phyloP scores from a whole-genome alignment of 768 basidiomycete species.

The Sarcodon aspratus region DNA sequence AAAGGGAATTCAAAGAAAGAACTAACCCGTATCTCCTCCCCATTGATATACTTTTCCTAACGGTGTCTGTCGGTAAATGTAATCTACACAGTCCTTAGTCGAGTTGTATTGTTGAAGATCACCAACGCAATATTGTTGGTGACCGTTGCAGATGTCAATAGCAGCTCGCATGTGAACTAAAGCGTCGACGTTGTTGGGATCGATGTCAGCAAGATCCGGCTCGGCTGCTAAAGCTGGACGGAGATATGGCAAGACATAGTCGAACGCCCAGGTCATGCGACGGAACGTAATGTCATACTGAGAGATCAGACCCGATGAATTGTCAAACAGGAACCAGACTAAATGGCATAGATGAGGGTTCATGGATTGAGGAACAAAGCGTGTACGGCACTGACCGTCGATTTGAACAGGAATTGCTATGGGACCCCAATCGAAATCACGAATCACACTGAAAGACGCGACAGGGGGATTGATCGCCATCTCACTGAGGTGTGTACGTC shows the following conservation, averaged over 20 bases:
- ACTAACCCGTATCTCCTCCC: neutral
- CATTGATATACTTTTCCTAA: neutral
- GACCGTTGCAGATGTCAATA: neutral
- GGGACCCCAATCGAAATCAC: neutral
- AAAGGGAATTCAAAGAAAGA: neutral
- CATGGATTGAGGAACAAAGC: neutral
- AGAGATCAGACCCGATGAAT: neutral
- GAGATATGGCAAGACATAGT: neutral
- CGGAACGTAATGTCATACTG: neutral
- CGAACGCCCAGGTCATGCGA: neutral
- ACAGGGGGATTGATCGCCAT: neutral
- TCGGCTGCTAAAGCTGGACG: neutral
- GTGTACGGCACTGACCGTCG: neutral
- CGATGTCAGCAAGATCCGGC: neutral
- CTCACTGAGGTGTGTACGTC: neutral
- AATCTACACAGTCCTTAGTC: neutral
- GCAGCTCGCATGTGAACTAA: neutral
- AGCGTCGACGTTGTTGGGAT: neutral
- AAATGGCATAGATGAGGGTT: neutral
- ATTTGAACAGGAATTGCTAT: neutral
- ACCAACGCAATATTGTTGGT: neutral
- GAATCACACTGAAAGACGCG: neutral
- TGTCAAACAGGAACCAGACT: neutral
- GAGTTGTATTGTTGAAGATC: neutral
- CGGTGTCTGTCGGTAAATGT: neutral